Evolutionary conservation across 2,329 filamentous ascomycete species (phyloP).

Genomic region (Calonectria montana): DNA sequence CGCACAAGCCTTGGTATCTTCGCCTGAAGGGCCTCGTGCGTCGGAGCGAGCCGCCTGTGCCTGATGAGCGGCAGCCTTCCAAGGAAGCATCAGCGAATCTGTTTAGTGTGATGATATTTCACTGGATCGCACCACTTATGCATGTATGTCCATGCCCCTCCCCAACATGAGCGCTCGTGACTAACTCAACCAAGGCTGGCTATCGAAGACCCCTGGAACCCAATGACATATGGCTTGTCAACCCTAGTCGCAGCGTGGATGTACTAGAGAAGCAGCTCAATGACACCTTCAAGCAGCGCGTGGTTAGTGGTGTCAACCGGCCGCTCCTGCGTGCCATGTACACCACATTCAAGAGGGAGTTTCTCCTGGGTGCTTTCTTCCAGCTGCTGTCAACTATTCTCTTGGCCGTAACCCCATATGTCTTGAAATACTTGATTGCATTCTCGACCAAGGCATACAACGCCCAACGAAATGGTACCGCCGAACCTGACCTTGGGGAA

Average conservation of each 20-base stretch:
- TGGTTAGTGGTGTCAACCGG: background rate
- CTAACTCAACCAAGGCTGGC: slow-evolving; percentile 3
- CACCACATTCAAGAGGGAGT: background rate
- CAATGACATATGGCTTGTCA: slow-evolving; percentile 13
- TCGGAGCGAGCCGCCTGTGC: background rate
- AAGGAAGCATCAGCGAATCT: background rate
- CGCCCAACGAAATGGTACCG: background rate
- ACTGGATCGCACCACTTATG: slow-evolving; percentile 18
- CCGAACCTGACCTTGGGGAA: background rate
- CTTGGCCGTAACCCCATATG: background rate
- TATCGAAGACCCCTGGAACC: slow-evolving; percentile 8
- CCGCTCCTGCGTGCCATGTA: slow-evolving; percentile 10
- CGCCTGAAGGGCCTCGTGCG: background rate
- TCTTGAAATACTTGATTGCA: background rate
- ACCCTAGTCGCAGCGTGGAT: background rate
- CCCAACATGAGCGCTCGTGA: background rate
- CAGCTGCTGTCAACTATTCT: background rate
- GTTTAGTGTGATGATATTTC: slow-evolving; percentile 2
- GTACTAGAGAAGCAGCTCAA: background rate
- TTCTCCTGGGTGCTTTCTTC: slow-evolving; percentile 8
- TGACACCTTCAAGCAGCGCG: background rate
- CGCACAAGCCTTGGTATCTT: background rate
- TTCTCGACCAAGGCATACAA: background rate
- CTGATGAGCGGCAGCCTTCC: background rate
- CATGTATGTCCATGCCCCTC: background rate